phyloP scores from a whole-genome alignment of 441 rosid species.

The Mallotus repandus region DNA sequence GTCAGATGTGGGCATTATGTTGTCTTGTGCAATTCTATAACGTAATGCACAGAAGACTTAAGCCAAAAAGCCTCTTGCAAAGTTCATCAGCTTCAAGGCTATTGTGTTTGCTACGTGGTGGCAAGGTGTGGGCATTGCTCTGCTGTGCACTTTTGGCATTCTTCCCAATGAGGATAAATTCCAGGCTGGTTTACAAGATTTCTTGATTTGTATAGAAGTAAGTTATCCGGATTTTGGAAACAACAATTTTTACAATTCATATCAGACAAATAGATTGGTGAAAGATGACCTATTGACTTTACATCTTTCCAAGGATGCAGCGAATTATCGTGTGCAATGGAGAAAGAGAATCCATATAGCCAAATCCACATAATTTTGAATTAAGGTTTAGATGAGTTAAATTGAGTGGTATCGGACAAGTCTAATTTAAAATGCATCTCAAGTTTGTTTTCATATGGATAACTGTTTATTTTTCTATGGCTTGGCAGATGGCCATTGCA shows the following conservation, averaged over 20 bases:
- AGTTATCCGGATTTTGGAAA: slow-evolving; percentile 21
- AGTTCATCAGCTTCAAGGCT: slow-evolving; percentile 92
- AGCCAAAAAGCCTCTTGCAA: slow-evolving; percentile 71
- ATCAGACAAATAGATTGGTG: too few species aligned
- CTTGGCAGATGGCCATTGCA: slow-evolving; percentile 76
- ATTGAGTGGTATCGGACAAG: too few species aligned
- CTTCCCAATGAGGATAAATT: slow-evolving; percentile 61
- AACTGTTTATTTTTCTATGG: background rate
- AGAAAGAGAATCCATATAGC: too few species aligned
- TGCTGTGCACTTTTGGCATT: slow-evolving; percentile 54
- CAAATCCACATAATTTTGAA: too few species aligned
- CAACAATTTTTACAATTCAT: background rate
- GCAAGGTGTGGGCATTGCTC: slow-evolving; percentile 83
- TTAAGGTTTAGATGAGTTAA: too few species aligned
- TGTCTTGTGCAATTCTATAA: slow-evolving; percentile 90
- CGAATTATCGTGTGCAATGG: too few species aligned
- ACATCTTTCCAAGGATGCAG: too few species aligned
- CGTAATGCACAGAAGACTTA: slow-evolving; percentile 67
- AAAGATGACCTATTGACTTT: too few species aligned
- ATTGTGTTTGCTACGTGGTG: slow-evolving; percentile 96
- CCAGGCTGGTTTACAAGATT: slow-evolving; percentile 66
- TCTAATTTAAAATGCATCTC: background rate
- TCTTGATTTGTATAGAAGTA: slow-evolving; percentile 86
- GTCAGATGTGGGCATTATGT: slow-evolving; percentile 93
- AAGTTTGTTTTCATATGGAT: background rate